phyloP scores from a whole-genome alignment of 192 early-diverging fungal genomes.

The Jimgerdemannia lactiflua region DNA sequence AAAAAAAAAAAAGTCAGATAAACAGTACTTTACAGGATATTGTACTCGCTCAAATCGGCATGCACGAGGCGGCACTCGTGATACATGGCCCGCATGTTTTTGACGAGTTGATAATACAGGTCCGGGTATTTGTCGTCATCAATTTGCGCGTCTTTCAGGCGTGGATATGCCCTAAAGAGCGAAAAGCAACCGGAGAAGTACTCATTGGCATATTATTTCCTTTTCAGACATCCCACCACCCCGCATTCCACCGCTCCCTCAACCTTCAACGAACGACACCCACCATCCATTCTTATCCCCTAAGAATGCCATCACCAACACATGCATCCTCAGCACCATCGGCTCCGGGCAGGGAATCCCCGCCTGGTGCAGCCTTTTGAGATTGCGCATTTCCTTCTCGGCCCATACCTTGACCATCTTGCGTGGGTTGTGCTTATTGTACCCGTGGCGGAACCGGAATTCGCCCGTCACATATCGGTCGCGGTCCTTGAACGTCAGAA shows the following conservation, averaged over 20 bases:
- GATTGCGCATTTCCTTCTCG: conserved; percentile 98
- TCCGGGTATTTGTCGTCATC: conserved; percentile 65
- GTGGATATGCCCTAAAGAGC: conserved; percentile 72
- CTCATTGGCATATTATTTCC: neutral
- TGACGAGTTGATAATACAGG: conserved; percentile 82
- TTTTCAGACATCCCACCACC: neutral
- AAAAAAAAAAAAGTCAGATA: neutral
- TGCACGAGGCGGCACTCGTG: conserved; percentile 93
- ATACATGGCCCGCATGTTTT: conserved; percentile 90
- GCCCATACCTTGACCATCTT: conserved; percentile 99
- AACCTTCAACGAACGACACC: neutral
- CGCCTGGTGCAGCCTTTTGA: conserved; percentile 83
- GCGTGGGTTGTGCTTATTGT: conserved; percentile 89
- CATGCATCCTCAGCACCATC: conserved; percentile 85
- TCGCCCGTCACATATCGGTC: conserved; percentile 97
- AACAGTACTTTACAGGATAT: conserved; percentile 66
- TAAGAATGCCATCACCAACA: conserved; percentile 93
- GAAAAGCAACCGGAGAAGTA: neutral
- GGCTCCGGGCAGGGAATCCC: conserved; percentile 92
- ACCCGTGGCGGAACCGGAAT: conserved; percentile 93
- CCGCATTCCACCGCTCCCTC: neutral
- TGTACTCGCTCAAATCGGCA: conserved; percentile 98
- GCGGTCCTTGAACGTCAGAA: conserved; percentile 96
- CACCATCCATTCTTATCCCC: conserved; percentile 89
- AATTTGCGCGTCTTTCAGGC: conserved; percentile 92